These are phyloP conservation scores for Filobasidium floriforme DNA, from an alignment of 768 basidiomycete species.

Conservation along the genomic window DNA sequence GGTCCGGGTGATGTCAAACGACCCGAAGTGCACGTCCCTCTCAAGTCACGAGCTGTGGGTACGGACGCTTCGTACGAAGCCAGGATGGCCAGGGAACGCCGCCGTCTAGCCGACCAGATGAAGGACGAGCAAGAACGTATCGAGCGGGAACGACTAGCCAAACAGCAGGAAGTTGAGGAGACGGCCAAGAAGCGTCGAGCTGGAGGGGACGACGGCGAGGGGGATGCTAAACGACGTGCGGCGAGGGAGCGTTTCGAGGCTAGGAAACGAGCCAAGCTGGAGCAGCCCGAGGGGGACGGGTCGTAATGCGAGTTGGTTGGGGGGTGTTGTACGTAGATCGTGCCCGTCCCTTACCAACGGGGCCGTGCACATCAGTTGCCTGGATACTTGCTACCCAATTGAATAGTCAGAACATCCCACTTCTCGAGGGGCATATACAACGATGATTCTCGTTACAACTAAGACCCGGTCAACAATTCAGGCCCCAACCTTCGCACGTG, in stretches of 20 bases:
- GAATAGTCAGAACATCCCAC: background rate
- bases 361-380: too few relatives aligned
- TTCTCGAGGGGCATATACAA: too few relatives aligned
- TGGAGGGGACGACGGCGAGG: slow-evolving; percentile 40
- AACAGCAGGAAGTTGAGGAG: slow-evolving; percentile 60
- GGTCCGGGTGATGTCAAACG: slow-evolving; percentile 11
- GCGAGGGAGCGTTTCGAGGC: slow-evolving; percentile 40
- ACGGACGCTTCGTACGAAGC: slow-evolving; percentile 70
- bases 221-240: slow-evolving; percentile 37
- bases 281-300: slow-evolving; percentile 13
- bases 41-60: slow-evolving; percentile 61
- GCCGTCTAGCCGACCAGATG: slow-evolving; percentile 72
- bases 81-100: slow-evolving; percentile 71
- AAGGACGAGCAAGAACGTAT: slow-evolving; percentile 60
- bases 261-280: slow-evolving; percentile 38
- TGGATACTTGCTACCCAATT: background rate
- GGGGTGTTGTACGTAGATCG: background rate
- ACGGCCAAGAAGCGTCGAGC: slow-evolving; percentile 46
- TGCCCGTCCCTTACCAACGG: background rate
- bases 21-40: slow-evolving; percentile 22
- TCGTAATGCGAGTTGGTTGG: background rate
- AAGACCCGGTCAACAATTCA: too few relatives aligned
- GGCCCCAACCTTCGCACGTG: too few relatives aligned
- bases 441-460: too few relatives aligned
- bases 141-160: slow-evolving; percentile 55